Evolutionary conservation across 257 asterid genomes (phyloP).

Genomic region (Rhazya stricta): DNA sequence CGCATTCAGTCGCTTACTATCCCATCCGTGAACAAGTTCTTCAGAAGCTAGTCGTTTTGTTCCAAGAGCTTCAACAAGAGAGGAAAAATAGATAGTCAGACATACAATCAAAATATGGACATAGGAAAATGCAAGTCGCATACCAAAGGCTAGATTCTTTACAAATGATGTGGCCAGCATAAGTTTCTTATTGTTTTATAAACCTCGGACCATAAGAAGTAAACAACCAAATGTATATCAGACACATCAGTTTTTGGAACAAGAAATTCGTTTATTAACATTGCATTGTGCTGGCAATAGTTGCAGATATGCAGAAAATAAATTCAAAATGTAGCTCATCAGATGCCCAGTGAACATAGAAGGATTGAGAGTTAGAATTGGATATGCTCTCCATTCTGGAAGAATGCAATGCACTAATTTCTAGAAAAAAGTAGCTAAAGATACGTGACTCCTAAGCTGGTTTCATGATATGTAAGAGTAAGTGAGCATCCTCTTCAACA

Average conservation of each 20-base stretch:
- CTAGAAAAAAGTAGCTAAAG: background rate
- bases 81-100: slow-evolving; percentile 5
- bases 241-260: background rate
- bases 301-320: background rate
- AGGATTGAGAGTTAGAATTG: background rate
- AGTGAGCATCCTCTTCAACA: background rate
- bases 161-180: background rate
- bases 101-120: background rate
- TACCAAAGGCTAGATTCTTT: background rate
- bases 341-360: background rate
- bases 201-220: background rate
- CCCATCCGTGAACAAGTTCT: slow-evolving; percentile 71
- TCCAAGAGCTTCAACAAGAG: slow-evolving; percentile 65
- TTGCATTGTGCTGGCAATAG: background rate
- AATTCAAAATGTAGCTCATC: background rate
- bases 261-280: background rate
- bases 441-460: background rate
- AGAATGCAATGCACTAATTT: background rate
- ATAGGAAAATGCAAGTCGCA: background rate
- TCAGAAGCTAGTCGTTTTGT: slow-evolving; percentile 86
- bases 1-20: slow-evolving; percentile 78
- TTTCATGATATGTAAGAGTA: background rate
- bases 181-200: background rate
- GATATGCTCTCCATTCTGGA: background rate
- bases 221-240: background rate